Evolutionary conservation across 2,329 filamentous ascomycete species (phyloP), one percentile per base, ranked within the genome.

Genomic region (Calonectria pseudoturangicola): DNA sequence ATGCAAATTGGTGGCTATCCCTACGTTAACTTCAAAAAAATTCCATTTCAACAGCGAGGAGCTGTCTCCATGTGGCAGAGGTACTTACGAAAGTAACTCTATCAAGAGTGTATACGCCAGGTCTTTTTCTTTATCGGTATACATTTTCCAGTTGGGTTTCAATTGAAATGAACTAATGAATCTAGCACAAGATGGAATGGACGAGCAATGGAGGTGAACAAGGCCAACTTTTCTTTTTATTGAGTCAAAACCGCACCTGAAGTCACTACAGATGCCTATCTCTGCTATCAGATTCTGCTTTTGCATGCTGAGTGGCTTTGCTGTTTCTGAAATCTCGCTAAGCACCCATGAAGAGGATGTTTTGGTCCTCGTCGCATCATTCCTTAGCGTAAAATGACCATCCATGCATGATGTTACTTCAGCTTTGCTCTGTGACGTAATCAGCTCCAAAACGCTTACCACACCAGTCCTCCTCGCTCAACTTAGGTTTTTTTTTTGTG

Each of bases 41-140:
- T 21, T 47, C 5, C 43, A 47, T 47, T 47, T 47, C n/a, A 9
- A 18, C 43, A 47, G 43, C n/a, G 6, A 25, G 45, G 21, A 9
- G 21, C 45, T 48, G 45, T 21, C 15, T 25, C 25, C 2, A 48
- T 21, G 41, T 43, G 15, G 15, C 16, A 15, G n/a, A 25, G 45
- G 9, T 25, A 48, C 45, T 48, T 7, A 48, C 45, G 45, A 48
- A 2, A 48, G n/a, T 4, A 48, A 48, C 45, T 48, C 45, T 48
- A 48, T 48, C 45, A 48, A 48, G 4, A 48, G 45, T 2, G 45
- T 48, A 25, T 48, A 48, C 4, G 45, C 45, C 45, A 48, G 45
- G 45, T 48, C n/a, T 48, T 48, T 48, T 48, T 48, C 45, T 48
- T n/a, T 48, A 48, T 48, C 45, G 21, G 45, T 21, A 48, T 48